These are phyloP conservation scores for Trapa incisa DNA, from an alignment of 345 rosid genomes.

Conservation along the genomic window DNA sequence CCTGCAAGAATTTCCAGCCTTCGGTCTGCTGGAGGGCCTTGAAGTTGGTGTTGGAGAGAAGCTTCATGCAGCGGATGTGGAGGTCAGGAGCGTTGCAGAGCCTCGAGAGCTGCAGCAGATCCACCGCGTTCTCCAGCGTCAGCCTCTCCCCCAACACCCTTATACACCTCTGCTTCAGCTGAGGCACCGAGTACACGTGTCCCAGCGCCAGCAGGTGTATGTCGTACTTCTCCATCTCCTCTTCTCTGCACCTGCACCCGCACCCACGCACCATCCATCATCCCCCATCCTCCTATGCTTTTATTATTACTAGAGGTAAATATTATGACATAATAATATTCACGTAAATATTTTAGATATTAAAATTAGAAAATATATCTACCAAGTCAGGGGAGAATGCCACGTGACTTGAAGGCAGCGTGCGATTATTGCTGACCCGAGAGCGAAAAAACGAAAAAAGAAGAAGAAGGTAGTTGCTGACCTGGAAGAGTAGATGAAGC, in stretches of 20 bases:
- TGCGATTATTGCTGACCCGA: conserved; percentile 35
- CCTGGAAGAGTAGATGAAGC: conserved; percentile 62
- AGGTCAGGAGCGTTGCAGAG: conserved; percentile 77
- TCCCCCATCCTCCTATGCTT: too few species aligned
- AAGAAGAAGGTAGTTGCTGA: conserved; percentile 7
- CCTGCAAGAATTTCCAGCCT: conserved; percentile 73
- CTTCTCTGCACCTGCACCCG: conserved; percentile 40
- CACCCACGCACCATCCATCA: too few species aligned
- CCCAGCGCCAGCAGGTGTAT: conserved; percentile 67
- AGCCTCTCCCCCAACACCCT: conserved; percentile 32
- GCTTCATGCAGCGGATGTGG: conserved; percentile 47
- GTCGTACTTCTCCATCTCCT: conserved; percentile 51
- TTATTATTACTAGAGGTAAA: too few species aligned
- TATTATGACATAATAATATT: too few species aligned
- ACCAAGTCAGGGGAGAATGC: not conserved
- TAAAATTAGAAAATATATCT: too few species aligned
- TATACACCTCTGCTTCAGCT: conserved; percentile 52
- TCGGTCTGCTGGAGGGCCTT: conserved; percentile 49
- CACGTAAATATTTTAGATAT: too few species aligned
- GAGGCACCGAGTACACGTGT: conserved; percentile 61
- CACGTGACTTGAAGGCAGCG: not conserved
- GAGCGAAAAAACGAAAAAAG: conserved; percentile 3
- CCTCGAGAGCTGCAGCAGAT: conserved; percentile 62
- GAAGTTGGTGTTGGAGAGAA: conserved; percentile 27
- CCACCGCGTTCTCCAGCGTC: conserved; percentile 60